Evolutionary conservation across 768 basidiomycete species (phyloP), one percentile per base, ranked within the genome.

Genomic region (Suillus ampliporus): DNA sequence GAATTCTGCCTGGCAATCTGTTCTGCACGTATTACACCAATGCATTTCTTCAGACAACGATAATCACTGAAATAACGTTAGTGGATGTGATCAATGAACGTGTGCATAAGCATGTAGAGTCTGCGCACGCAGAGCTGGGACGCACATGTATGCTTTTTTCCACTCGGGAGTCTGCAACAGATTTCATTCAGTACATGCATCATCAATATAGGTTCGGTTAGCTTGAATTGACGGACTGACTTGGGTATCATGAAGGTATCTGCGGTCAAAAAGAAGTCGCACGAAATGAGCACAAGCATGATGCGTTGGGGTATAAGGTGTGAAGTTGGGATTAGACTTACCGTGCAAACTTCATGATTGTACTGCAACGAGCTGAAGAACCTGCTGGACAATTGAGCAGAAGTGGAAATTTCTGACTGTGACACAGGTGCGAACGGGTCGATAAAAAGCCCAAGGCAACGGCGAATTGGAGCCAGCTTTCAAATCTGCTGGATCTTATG

Each of bases 171-270:
- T 86, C 91, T 92, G 52, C 8, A 61, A 60, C 14, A 60, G 28
- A 23, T 38, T 34, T 60, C 31, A 47, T 53, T 65, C 52, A 58
- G 35, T 38, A 61, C 11, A 40, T 2, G 2, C 13, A 35, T 23
- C 35, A 40, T 43, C 34, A 43, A 28, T 37, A 37, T 41, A 14
- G 58, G 40, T 7, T 21, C 41, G 10, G 31, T 21, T 57, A 10
- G 35, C 17, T 9, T 34, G 40, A 11, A n/a, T 9, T 34, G 3
- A 15, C 15, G 38, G n/a, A 61, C 71, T 51, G 64, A 85, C 90
- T 80, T 89, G 88, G 1, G 85, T 87, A 69, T 91, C 89, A 66
- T 85, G 78, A n/a, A 91, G 78, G 72, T 90, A 87, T 65, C 90
- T 91, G 62, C 14, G 17, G 38, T 57, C 57, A 19, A 63, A 57